These are phyloP conservation scores for Fraxinus latifolia DNA, from an alignment of 305 asterid species.

Conservation along the genomic window DNA sequence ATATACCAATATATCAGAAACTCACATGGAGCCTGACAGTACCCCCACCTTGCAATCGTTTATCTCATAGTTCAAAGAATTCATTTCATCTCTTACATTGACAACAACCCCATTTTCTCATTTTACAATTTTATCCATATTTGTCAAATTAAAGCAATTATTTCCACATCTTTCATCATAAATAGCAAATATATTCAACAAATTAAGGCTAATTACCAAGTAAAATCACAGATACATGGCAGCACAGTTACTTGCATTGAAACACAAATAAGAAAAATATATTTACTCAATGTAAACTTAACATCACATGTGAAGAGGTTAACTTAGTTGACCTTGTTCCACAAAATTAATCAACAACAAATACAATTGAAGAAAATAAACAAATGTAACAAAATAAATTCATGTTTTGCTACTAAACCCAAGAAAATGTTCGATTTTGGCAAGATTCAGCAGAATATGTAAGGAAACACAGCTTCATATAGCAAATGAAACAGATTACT, in stretches of 20 bases:
- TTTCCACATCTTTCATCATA: background rate
- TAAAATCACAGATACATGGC: background rate
- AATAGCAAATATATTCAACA: background rate
- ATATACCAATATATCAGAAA: background rate
- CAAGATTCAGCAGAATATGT: slow-evolving; percentile 11
- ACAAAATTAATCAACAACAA: background rate
- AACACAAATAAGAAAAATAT: background rate
- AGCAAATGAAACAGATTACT: background rate
- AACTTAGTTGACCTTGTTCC: background rate
- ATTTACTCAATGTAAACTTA: background rate
- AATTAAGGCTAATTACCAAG: background rate
- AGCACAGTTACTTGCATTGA: background rate
- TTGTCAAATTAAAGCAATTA: background rate
- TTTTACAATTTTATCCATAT: background rate
- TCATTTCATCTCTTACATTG: background rate
- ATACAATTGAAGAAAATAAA: slow-evolving; percentile 1
- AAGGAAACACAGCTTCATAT: background rate
- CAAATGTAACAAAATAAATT: slow-evolving; percentile 2
- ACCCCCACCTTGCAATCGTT: background rate
- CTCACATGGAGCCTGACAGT: background rate
- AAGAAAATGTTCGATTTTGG: slow-evolving; percentile 6
- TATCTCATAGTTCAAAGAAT: background rate
- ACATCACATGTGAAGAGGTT: slow-evolving; percentile 8
- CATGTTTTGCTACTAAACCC: background rate
- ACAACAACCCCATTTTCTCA: background rate